These are phyloP conservation scores for Diaporthe amygdali DNA, from an alignment of 2,329 filamentous ascomycete species.

Conservation along the genomic window DNA sequence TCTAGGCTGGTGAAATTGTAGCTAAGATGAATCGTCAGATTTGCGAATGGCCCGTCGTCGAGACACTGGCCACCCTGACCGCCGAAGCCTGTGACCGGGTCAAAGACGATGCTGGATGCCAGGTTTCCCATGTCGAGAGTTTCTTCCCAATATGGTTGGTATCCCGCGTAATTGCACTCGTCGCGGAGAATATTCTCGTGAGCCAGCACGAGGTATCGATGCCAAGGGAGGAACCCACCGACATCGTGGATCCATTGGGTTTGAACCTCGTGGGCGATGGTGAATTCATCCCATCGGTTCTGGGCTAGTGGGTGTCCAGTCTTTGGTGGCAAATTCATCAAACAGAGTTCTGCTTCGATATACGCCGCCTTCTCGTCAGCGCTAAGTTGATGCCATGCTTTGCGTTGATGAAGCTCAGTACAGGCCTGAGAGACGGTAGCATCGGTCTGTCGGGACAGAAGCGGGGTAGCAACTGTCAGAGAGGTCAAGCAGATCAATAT, in stretches of 20 bases:
- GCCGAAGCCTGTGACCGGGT: slow-evolving; percentile 38
- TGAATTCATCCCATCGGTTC: slow-evolving; percentile 39
- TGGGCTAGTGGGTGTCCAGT: slow-evolving; percentile 31
- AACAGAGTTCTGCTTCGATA: slow-evolving; percentile 37
- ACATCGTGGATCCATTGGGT: slow-evolving; percentile 35
- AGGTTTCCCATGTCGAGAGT: slow-evolving; percentile 28
- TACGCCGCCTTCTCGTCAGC: slow-evolving; percentile 34
- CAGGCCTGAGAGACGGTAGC: background rate
- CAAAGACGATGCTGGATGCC: slow-evolving; percentile 31
- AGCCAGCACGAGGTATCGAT: slow-evolving; percentile 38
- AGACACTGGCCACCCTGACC: slow-evolving; percentile 39
- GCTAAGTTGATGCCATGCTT: background rate
- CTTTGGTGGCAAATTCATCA: slow-evolving; percentile 33
- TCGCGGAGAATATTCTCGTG: slow-evolving; percentile 37
- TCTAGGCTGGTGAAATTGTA: background rate
- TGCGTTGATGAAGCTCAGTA: background rate
- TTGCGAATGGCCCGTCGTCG: slow-evolving; percentile 38
- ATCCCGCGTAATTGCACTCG: slow-evolving; percentile 34
- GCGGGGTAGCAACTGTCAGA: background rate
- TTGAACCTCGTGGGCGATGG: slow-evolving; percentile 37
- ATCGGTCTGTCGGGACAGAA: background rate
- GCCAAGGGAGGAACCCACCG: slow-evolving; percentile 41
- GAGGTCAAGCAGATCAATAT: background rate
- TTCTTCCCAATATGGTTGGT: slow-evolving; percentile 42
- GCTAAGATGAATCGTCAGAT: slow-evolving; percentile 33